Evolutionary conservation across 345 rosid species (phyloP).

Genomic region (Combretum micranthum): DNA sequence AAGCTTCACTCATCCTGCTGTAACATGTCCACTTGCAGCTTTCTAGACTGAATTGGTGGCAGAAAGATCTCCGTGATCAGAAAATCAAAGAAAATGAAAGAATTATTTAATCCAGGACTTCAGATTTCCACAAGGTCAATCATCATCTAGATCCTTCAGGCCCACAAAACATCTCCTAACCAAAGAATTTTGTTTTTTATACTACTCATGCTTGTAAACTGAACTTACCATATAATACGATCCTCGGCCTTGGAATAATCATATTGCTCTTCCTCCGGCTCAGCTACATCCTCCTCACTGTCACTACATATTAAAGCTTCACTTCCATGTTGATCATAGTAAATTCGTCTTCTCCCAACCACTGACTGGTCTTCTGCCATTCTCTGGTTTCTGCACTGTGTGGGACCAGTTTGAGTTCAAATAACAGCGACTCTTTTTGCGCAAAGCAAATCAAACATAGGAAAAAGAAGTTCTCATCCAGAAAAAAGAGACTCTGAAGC

Average conservation of each 20-base stretch:
- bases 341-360: conserved; percentile 96
- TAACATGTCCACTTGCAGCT: too few species aligned
- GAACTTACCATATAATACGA: conserved; percentile 64
- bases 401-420: conserved; percentile 31
- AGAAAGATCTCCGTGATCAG: too few species aligned
- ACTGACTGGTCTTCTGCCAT: conserved; percentile 99
- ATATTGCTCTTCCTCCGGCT: conserved; percentile 76
- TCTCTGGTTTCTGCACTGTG: conserved; percentile 88
- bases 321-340: conserved; percentile 89
- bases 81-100: too few species aligned
- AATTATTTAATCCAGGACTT: too few species aligned
- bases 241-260: conserved; percentile 85
- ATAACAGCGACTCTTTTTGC: conserved; percentile 16
- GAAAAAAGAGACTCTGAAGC: too few species aligned
- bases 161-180: background rate
- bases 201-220: background rate
- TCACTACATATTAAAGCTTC: conserved; percentile 95
- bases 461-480: background rate
- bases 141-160: background rate
- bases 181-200: conserved; percentile 1
- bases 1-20: too few species aligned
- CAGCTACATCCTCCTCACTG: conserved; percentile 81
- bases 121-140: too few species aligned
- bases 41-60: too few species aligned
- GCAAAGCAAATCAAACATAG: conserved; percentile 9